Evolutionary conservation across 116 monocot genomes (phyloP).

Genomic region (Iris pallida): DNA sequence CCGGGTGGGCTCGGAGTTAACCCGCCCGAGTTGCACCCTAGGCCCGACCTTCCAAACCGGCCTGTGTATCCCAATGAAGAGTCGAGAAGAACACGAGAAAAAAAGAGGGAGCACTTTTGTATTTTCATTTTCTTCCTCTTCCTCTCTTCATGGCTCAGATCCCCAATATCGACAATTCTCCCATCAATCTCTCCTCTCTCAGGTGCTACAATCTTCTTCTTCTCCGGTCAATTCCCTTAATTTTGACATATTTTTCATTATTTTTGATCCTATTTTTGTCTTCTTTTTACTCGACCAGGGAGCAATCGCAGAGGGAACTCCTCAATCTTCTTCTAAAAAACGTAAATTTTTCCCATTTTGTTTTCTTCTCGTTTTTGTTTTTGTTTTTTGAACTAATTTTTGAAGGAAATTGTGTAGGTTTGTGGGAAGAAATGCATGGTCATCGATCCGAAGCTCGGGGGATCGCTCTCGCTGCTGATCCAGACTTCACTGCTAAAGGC

Average conservation of each 20-base stretch:
- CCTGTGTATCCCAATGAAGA: no score
- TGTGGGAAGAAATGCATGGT: conserved; percentile 91
- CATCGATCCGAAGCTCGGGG: conserved; percentile 80
- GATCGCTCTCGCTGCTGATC: conserved; percentile 78
- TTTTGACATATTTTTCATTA: background rate
- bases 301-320: conserved; percentile 89
- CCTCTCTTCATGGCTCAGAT: conserved; percentile 72
- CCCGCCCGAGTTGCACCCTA: no score
- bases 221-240: background rate
- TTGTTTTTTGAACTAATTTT: background rate
- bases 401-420: conserved; percentile 23
- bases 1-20: no score
- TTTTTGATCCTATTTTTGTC: background rate
- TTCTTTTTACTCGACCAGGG: conserved; percentile 36
- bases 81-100: no score
- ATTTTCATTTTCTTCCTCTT: no score
- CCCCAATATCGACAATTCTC: conserved; percentile 80
- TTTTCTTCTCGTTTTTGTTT: background rate
- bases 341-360: conserved; percentile 21
- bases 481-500: conserved; percentile 87
- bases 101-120: no score
- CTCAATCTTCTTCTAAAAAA: conserved; percentile 74
- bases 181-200: conserved; percentile 72
- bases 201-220: conserved; percentile 31
- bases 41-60: no score